Conservation (phyloP, 2,329 filamentous ascomycete genomes). For the Talaromyces amestolkiae region DNA sequence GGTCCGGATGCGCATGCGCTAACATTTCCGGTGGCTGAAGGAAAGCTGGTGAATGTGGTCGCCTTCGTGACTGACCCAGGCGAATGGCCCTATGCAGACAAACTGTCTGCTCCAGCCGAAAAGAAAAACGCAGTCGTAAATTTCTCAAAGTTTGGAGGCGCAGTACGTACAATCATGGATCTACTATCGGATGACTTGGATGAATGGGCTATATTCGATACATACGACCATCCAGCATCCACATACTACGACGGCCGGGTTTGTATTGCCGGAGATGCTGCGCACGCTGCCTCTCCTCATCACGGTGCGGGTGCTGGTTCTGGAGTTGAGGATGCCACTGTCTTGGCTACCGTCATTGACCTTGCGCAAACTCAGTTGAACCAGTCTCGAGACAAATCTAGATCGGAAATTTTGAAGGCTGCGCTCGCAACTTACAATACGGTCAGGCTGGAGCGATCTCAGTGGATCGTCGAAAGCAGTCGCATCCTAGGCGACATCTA, state of each 20-base stretch:
- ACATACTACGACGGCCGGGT: conserved; percentile 31
- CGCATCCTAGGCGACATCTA: conserved; percentile 41
- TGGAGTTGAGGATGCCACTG: conserved; percentile 35
- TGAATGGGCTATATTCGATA: conserved; percentile 38
- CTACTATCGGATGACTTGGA: conserved; percentile 14
- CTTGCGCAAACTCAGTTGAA: conserved; percentile 27
- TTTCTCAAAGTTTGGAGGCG: conserved; percentile 45
- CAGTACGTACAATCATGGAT: conserved; percentile 26
- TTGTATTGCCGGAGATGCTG: conserved; percentile 39
- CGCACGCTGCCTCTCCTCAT: conserved; percentile 39
- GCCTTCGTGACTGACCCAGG: conserved; percentile 14
- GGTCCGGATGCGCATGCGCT: conserved; percentile 59
- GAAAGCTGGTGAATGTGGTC: conserved; percentile 15
- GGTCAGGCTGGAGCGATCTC: conserved; percentile 49
- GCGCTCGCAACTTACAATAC: conserved; percentile 55
- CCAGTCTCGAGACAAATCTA: background rate
- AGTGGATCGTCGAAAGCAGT: conserved; percentile 53
- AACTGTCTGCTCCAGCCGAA: conserved; percentile 28
- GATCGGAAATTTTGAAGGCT: conserved; percentile 19
- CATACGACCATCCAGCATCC: conserved; percentile 28
- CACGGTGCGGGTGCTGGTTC: conserved; percentile 41
- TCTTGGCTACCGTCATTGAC: conserved; percentile 48
- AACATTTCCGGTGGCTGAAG: conserved; percentile 56
- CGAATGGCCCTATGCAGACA: conserved; percentile 15
- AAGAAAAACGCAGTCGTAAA: conserved; percentile 43